phyloP scores from a whole-genome alignment of 1,139 yeast genomes.

The Komagataea norvegica region DNA sequence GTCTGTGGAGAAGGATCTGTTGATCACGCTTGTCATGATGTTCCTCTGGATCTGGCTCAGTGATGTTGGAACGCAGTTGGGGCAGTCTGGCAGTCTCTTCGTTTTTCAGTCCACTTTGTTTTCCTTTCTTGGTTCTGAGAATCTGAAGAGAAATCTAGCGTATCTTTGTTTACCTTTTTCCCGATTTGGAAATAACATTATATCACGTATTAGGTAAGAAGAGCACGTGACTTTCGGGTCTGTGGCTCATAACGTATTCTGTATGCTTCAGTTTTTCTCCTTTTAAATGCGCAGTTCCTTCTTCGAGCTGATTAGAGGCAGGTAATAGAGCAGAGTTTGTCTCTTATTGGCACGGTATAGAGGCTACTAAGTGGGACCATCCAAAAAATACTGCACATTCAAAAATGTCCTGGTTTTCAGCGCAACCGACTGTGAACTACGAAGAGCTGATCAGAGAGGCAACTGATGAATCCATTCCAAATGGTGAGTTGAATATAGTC shows the following conservation, averaged over 20 bases:
- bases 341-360: no score
- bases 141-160: background rate
- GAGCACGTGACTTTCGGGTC: background rate
- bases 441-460: constrained; percentile 71
- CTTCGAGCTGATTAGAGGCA: no score
- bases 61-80: no score
- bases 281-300: no score
- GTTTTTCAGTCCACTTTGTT: background rate
- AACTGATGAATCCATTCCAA: constrained; percentile 84
- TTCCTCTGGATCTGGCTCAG: constrained; percentile 2
- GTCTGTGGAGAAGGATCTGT: constrained; percentile 39
- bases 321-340: no score
- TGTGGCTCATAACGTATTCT: background rate
- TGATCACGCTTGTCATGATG: constrained; percentile 9
- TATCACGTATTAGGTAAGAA: no score
- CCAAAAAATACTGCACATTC: background rate
- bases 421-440: constrained; percentile 42
- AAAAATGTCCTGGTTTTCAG: constrained; percentile 54
- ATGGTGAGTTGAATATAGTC: constrained; percentile 83
- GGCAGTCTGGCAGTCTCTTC: background rate
- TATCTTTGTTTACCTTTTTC: constrained; percentile 22
- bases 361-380: no score
- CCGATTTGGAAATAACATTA: constrained; percentile 21
- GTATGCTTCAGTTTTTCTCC: no score
- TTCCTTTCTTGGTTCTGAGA: background rate